phyloP scores from a whole-genome alignment of 495 filamentous ascomycete species.

The Ramalina intermedia region DNA sequence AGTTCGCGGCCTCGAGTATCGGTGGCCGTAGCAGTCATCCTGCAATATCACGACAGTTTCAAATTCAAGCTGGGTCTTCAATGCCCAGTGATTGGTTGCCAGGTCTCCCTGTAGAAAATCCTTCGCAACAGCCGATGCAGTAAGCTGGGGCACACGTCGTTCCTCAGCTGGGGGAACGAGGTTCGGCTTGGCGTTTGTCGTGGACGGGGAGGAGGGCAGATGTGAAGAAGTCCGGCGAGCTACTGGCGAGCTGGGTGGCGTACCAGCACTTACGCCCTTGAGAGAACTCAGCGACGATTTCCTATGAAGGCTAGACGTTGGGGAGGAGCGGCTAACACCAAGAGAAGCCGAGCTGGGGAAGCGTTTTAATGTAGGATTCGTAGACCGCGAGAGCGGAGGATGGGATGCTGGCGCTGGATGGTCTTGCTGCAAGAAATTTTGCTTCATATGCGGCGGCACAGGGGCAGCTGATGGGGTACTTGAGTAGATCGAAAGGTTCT shows the following conservation, averaged over 20 bases:
- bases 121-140: slow-evolving; percentile 53
- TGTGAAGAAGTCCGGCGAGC: slow-evolving; percentile 35
- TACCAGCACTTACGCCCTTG: slow-evolving; percentile 21
- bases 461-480: slow-evolving; percentile 26
- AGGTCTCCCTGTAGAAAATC: slow-evolving; percentile 59
- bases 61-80: slow-evolving; percentile 29
- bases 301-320: slow-evolving; percentile 31
- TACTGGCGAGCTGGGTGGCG: slow-evolving; percentile 23
- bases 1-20: slow-evolving; percentile 67
- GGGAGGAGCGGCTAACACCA: slow-evolving; percentile 31
- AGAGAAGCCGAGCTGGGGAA: slow-evolving; percentile 36
- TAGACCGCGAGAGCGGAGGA: slow-evolving; percentile 17
- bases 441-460: too few relatives aligned
- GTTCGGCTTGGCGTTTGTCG: slow-evolving; percentile 18
- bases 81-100: slow-evolving; percentile 34
- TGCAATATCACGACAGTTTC: slow-evolving; percentile 74
- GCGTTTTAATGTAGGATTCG: slow-evolving; percentile 31
- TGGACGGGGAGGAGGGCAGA: slow-evolving; percentile 25
- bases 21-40: slow-evolving; percentile 87
- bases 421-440: too few relatives aligned
- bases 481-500: slow-evolving; percentile 32
- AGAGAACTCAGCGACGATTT: slow-evolving; percentile 31
- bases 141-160: slow-evolving; percentile 31
- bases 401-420: too few relatives aligned
- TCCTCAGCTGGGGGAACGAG: slow-evolving; percentile 20